A percentile compares a stretch with the other conserved stretches of the same genome.
These are phyloP conservation scores for Collybia sordida DNA, from an alignment of 768 basidiomycete genomes.

Conservation along the genomic window DNA sequence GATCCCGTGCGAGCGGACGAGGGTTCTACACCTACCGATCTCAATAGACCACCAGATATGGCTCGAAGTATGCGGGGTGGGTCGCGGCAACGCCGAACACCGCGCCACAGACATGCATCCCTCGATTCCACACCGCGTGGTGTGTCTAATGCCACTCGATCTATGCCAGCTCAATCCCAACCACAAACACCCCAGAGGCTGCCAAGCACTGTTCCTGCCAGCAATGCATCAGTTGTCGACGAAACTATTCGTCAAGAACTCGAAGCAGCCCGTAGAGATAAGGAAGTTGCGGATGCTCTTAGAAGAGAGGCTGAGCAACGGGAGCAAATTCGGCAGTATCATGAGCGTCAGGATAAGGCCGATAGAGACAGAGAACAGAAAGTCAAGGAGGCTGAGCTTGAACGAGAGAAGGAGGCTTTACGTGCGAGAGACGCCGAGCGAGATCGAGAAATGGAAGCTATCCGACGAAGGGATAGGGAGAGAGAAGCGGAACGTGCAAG, in stretches of 20 bases:
- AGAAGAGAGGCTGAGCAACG: conserved; percentile 9
- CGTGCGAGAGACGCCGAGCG: conserved; percentile 19
- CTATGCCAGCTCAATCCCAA: neutral
- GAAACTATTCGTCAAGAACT: conserved; percentile 9
- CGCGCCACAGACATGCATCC: neutral
- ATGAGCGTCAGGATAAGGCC: conserved; percentile 7
- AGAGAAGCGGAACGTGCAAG: conserved; percentile 17
- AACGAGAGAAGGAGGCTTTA: conserved; percentile 11
- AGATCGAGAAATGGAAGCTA: conserved; percentile 11
- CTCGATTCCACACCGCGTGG: conserved; percentile 1
- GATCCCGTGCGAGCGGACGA: neutral
- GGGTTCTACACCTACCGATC: neutral
- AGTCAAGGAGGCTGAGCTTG: conserved; percentile 5
- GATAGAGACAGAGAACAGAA: conserved; percentile 16
- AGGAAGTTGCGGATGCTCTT: conserved; percentile 3
- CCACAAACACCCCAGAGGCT: conserved; percentile 2
- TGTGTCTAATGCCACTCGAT: neutral
- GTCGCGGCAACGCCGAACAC: neutral
- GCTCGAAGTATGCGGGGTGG: conserved; percentile 1
- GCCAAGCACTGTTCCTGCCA: neutral
- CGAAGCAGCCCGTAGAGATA: conserved; percentile 3
- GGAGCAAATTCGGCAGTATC: conserved; percentile 7
- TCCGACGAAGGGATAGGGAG: conserved; percentile 8
- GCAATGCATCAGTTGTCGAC: conserved; percentile 2
- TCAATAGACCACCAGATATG: conserved; percentile 1